Evolutionary conservation across 306 rosid species (phyloP).

Genomic region (Cicer arietinum): DNA sequence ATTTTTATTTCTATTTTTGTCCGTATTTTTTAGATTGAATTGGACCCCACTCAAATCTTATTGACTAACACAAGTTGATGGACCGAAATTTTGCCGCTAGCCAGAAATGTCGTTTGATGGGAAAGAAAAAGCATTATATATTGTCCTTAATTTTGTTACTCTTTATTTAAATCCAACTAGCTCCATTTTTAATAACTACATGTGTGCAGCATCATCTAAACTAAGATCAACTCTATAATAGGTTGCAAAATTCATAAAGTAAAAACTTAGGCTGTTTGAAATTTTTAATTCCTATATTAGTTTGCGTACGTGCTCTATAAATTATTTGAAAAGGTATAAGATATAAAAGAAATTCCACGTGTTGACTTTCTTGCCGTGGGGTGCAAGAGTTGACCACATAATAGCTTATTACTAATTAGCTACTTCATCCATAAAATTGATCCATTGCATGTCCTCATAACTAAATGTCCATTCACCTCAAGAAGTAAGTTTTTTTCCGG

Average conservation of each 20-base stretch:
- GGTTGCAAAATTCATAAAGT: background rate
- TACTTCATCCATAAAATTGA: background rate
- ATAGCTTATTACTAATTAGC: background rate
- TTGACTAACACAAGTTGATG: too few species aligned
- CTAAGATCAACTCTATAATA: background rate
- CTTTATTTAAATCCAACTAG: background rate
- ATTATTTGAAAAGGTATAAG: background rate
- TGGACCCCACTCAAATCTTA: too few species aligned
- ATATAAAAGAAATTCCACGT: background rate
- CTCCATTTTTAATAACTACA: background rate
- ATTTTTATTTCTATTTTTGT: too few species aligned
- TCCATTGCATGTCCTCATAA: background rate
- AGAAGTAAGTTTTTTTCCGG: background rate
- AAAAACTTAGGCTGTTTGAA: background rate
- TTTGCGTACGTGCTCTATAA: background rate
- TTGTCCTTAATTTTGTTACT: background rate
- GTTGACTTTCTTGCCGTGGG: constrained; percentile 42
- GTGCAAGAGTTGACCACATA: constrained; percentile 35
- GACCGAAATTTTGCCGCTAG: too few species aligned
- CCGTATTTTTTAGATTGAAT: too few species aligned
- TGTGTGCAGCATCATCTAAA: background rate
- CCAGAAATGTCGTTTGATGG: too few species aligned
- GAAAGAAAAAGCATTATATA: background rate
- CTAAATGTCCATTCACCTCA: background rate
- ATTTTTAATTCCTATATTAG: background rate